These are phyloP conservation scores for Neolecta irregularis DNA, from an alignment of 1,139 yeast genomes.

Conservation along the genomic window DNA sequence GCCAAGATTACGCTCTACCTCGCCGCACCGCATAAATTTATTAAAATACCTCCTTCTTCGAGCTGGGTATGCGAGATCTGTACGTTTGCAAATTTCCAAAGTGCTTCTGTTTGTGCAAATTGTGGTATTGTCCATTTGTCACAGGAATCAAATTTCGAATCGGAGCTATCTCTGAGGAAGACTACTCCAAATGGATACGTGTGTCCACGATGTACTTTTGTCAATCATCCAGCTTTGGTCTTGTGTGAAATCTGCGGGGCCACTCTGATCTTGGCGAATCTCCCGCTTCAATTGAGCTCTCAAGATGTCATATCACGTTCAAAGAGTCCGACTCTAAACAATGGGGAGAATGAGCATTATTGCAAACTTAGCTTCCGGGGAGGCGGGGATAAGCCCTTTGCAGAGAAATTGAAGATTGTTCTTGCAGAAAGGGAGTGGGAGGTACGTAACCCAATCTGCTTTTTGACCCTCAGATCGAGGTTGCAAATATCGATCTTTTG, in stretches of 20 bases:
- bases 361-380: constrained; percentile 4
- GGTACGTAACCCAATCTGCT: constrained; percentile 5
- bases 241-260: constrained; percentile 83
- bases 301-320: constrained; percentile 16
- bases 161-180: neutral
- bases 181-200: constrained; percentile 23
- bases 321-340: constrained; percentile 16
- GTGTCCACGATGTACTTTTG: constrained; percentile 74
- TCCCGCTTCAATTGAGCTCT: constrained; percentile 18
- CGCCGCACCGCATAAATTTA: constrained; percentile 1
- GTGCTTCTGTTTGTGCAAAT: constrained; percentile 42
- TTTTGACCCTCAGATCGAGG: constrained; percentile 7
- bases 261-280: constrained; percentile 29
- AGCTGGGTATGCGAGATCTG: constrained; percentile 4
- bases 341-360: constrained; percentile 17
- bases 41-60: constrained; percentile 1
- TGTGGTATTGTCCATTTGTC: constrained; percentile 50
- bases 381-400: constrained; percentile 5
- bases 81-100: constrained; percentile 1
- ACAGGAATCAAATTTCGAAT: neutral
- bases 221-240: constrained; percentile 63
- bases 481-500: constrained; percentile 2
- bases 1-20: constrained; percentile 45
- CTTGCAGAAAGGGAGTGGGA: constrained; percentile 1
- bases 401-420: constrained; percentile 4